Conservation (phyloP, 2,329 filamentous ascomycete genomes). For the Macrophomina pseudophaseolina region DNA sequence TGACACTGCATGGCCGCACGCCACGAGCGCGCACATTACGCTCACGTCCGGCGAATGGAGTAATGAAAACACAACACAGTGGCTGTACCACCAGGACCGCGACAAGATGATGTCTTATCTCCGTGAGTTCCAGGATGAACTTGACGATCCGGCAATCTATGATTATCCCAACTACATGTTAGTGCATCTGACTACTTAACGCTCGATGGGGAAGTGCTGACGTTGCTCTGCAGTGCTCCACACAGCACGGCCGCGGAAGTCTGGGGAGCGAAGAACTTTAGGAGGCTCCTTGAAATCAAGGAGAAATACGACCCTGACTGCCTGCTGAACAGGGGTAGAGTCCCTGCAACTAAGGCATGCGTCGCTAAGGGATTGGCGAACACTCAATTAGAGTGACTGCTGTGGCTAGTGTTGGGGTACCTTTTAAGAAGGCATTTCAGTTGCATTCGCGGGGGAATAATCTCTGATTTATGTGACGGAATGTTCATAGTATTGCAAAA, state of each 20-base stretch:
- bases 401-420: no score
- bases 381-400: slow-evolving; percentile 1
- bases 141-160: slow-evolving; percentile 13
- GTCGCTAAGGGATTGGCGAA: slow-evolving; percentile 18
- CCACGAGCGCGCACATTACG: slow-evolving; percentile 20
- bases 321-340: slow-evolving; percentile 14
- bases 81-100: slow-evolving; percentile 14
- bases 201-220: background rate
- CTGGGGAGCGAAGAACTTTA: slow-evolving; percentile 17
- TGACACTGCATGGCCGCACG: slow-evolving; percentile 20
- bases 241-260: slow-evolving; percentile 19
- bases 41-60: slow-evolving; percentile 22
- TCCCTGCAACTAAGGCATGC: slow-evolving; percentile 12
- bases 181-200: background rate
- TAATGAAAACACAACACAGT: slow-evolving; percentile 17
- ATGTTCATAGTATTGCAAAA: background rate
- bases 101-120: slow-evolving; percentile 21
- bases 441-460: background rate
- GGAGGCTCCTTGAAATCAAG: slow-evolving; percentile 17
- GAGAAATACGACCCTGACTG: slow-evolving; percentile 22
- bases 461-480: background rate
- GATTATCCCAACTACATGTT: slow-evolving; percentile 26
- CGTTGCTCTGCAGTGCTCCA: background rate
- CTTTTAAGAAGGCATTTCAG: background rate
- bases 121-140: slow-evolving; percentile 17